Evolutionary conservation across 2,329 filamentous ascomycete genomes (phyloP).

Genomic region (Epichloe brachyelytri): DNA sequence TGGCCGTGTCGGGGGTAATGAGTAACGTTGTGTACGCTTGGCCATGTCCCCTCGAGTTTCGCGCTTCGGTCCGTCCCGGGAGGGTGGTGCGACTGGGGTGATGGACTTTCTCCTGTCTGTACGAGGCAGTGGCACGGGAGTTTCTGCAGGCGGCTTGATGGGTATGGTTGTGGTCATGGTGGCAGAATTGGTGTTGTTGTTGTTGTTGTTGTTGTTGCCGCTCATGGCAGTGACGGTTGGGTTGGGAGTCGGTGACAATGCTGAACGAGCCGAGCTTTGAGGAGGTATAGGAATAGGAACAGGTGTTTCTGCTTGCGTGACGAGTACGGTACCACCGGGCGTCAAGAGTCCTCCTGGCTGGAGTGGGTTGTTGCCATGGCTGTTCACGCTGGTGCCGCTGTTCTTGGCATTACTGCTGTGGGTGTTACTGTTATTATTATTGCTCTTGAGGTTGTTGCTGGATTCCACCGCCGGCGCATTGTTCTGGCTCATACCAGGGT

Average conservation of each 20-base stretch:
- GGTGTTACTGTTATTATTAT: background rate
- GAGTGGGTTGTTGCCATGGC: background rate
- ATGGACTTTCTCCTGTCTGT: slow-evolving; percentile 19
- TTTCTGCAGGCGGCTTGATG: slow-evolving; percentile 21
- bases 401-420: slow-evolving; percentile 10
- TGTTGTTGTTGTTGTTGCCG: background rate
- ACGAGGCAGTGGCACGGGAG: slow-evolving; percentile 24
- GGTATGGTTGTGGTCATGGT: slow-evolving; percentile 18
- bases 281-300: slow-evolving; percentile 26
- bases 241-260: slow-evolving; percentile 19
- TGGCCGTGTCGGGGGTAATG: slow-evolving; percentile 8
- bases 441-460: slow-evolving; percentile 11
- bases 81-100: slow-evolving; percentile 17
- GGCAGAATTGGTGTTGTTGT: background rate
- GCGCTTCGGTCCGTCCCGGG: slow-evolving; percentile 23
- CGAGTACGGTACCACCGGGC: slow-evolving; percentile 4
- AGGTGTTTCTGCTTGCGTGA: slow-evolving; percentile 26
- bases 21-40: slow-evolving; percentile 27
- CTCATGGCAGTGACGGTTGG: slow-evolving; percentile 2
- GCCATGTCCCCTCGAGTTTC: slow-evolving; percentile 32
- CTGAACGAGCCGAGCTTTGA: slow-evolving; percentile 17
- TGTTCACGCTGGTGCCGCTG: slow-evolving; percentile 1
- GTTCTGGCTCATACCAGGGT: slow-evolving; percentile 18
- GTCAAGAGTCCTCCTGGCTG: slow-evolving; percentile 2
- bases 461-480: slow-evolving; percentile 16